phyloP scores from a whole-genome alignment of 257 asterid genomes.

The Solanum appendiculatum region DNA sequence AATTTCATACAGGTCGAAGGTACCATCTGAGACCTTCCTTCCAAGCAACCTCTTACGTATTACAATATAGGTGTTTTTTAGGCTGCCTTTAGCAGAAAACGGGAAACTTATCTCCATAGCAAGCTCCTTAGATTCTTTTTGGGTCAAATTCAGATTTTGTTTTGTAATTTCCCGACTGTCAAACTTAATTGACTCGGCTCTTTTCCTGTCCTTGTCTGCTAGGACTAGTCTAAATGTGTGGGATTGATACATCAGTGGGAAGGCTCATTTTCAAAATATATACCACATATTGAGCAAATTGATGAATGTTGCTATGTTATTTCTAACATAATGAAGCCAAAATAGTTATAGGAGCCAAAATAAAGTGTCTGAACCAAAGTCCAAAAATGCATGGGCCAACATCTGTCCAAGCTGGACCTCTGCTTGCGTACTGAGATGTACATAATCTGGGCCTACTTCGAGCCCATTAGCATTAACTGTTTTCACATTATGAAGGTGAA shows the following conservation, averaged over 20 bases:
- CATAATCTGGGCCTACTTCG: slow-evolving; percentile 13
- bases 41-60: background rate
- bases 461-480: slow-evolving; percentile 25
- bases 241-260: no score
- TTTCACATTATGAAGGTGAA: slow-evolving; percentile 9
- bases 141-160: no score
- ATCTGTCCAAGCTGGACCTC: slow-evolving; percentile 24
- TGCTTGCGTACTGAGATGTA: slow-evolving; percentile 24
- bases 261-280: no score
- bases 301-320: no score
- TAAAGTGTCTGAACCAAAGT: background rate
- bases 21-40: background rate
- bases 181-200: no score
- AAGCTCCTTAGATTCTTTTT: no score
- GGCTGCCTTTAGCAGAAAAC: background rate
- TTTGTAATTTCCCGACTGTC: no score
- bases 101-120: background rate
- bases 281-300: no score
- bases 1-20: background rate
- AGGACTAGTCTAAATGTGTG: no score
- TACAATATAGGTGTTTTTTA: background rate
- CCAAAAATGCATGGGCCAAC: slow-evolving; percentile 21
- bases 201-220: no score
- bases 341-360: no score
- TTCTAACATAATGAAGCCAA: no score